Evolutionary conservation across 176 grass and related monocot genomes (phyloP), one percentile per base, ranked within the genome.

Genomic region (Bromus sterilis): DNA sequence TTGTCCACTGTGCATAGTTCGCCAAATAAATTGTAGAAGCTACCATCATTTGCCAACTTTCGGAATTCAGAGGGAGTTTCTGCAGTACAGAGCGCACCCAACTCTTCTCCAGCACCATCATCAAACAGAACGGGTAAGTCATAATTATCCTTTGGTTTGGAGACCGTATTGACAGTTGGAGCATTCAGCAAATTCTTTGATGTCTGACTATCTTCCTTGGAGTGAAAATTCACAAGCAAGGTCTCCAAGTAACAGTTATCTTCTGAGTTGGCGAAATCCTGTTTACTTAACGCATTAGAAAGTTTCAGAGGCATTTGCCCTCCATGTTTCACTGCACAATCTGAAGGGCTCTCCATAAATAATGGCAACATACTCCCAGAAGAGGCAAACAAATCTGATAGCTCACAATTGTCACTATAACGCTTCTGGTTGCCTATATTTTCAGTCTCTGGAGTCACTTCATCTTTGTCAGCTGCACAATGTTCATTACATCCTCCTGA

Each of bases 311-410:
- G 14, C 82, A 37, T 30, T 76, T 56, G 2, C 16, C 59, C 66
- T 78, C 71, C 62, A 78, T 59, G 15, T 78, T 71, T 41, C 36
- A 85, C 49, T 49, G 28, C 36, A 79, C 29, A 59, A 60, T 72
- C 37, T 43, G 79, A 85, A 56, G 26, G 23, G 26, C 63, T 72
- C 64, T 24, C 20, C 18, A 32, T 24, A 66, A 78, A 67, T 78
- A 66, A 12, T 20, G 37, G 83, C 26, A 58, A 48, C 20, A 40
- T 49, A 67, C 29, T 41, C 34, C 32, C 78, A 71, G 78, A 56
- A 66, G 66, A 59, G 4, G 66, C 66, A 33, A 72, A 56, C 25
- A 71, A 82, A 82, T 72, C 25, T 82, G 66, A 14, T 21, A 72
- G 53, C 11, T 32, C 24, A 58, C 32, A 59, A 44, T 43, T 44